Evolutionary conservation across 1,139 yeast genomes (phyloP).

Genomic region (Candida labiduridarum): DNA sequence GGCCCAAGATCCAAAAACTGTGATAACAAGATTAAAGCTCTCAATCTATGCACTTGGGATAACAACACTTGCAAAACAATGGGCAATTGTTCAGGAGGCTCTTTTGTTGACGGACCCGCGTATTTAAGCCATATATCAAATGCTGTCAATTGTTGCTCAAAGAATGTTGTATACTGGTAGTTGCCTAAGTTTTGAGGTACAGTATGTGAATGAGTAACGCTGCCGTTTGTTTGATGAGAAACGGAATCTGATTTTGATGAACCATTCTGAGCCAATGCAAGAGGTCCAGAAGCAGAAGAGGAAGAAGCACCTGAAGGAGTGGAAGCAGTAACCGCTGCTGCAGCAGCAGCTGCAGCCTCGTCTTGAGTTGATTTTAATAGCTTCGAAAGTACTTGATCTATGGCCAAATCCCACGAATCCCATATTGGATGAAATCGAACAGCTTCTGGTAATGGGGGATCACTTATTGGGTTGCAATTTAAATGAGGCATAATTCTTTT

Average conservation of each 20-base stretch:
- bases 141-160: conserved; percentile 94
- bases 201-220: conserved; percentile 18
- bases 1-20: conserved; percentile 93
- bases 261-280: conserved; percentile 3
- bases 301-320: neutral
- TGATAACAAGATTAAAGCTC: conserved; percentile 84
- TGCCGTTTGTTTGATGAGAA: conserved; percentile 12
- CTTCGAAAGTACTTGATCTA: conserved; percentile 87
- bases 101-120: conserved; percentile 74
- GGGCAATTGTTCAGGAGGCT: conserved; percentile 94
- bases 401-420: conserved; percentile 98
- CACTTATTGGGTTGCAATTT: conserved; percentile 93
- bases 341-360: conserved; percentile 3
- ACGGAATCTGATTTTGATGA: neutral
- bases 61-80: conserved; percentile 88
- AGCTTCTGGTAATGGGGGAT: conserved; percentile 87
- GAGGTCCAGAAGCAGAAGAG: conserved; percentile 4
- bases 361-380: conserved; percentile 43
- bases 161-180: conserved; percentile 89
- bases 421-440: conserved; percentile 88
- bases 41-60: conserved; percentile 89
- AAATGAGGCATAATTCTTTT: conserved; percentile 92
- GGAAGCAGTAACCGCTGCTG: neutral
- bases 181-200: conserved; percentile 36
- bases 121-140: conserved; percentile 95